Conservation (phyloP, 495 filamentous ascomycete species). For the Penicillium verhagenii region DNA sequence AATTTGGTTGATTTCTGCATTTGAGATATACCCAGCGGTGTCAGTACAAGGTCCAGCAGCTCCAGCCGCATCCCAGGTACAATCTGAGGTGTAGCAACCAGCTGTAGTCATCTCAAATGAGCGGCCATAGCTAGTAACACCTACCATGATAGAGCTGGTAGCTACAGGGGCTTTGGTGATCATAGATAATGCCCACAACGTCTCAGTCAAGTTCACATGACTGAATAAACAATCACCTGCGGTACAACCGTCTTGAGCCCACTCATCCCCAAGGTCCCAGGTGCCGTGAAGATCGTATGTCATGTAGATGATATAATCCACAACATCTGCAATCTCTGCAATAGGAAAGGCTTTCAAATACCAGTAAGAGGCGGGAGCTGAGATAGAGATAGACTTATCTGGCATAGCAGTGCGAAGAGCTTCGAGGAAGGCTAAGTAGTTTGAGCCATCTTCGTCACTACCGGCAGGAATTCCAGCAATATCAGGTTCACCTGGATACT, state of each 20-base stretch:
- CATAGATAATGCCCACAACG: conserved; percentile 33
- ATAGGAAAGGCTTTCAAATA: conserved; percentile 35
- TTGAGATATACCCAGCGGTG: conserved; percentile 27
- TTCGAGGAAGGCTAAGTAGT: not conserved
- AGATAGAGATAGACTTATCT: conserved; percentile 14
- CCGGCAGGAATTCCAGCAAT: not conserved
- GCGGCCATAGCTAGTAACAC: conserved; percentile 39
- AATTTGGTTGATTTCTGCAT: conserved; percentile 15
- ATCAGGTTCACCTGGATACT: conserved; percentile 31
- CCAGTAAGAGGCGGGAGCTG: conserved; percentile 33
- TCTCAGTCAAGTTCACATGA: conserved; percentile 43
- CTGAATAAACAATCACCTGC: conserved; percentile 29
- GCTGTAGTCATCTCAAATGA: conserved; percentile 36
- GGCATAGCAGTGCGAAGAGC: not conserved
- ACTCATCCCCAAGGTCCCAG: not conserved
- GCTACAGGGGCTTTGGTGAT: conserved; percentile 45
- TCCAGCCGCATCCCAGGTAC: not conserved
- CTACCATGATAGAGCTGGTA: conserved; percentile 34
- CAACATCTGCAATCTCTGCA: conserved; percentile 10
- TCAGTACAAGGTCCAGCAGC: conserved; percentile 18
- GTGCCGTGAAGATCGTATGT: conserved; percentile 37
- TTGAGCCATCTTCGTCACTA: not conserved
- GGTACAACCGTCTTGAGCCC: not conserved
- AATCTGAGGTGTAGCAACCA: conserved; percentile 5
- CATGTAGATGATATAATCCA: conserved; percentile 38